A percentile compares a stretch with the other conserved stretches of the same genome.
Conservation (phyloP, 257 asterid species). For the Striga asiatica region DNA sequence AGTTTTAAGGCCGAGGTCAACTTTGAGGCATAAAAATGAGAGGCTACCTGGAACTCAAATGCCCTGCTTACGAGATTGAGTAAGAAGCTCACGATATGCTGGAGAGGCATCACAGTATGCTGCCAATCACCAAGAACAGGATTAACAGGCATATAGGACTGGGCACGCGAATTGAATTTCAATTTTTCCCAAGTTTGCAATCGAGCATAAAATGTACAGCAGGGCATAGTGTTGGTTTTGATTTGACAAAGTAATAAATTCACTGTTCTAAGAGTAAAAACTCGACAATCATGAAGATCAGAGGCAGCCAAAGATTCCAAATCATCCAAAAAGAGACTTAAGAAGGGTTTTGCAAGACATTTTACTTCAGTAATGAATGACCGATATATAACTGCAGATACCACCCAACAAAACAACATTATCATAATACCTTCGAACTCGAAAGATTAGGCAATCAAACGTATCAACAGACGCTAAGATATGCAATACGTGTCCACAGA, state of each 20-base stretch:
- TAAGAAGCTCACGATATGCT: conserved; percentile 76
- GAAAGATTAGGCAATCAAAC: not conserved
- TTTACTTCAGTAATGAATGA: too few relatives aligned
- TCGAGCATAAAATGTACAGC: not conserved
- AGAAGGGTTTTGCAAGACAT: too few relatives aligned
- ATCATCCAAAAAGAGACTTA: too few relatives aligned
- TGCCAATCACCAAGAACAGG: conserved; percentile 32
- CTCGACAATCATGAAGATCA: too few relatives aligned
- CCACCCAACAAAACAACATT: not conserved
- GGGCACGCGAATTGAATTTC: not conserved
- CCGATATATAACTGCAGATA: too few relatives aligned
- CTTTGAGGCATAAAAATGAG: not conserved
- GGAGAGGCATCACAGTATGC: conserved; percentile 95
- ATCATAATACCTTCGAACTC: not conserved
- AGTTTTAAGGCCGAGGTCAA: not conserved
- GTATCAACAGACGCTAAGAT: not conserved
- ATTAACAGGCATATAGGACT: not conserved
- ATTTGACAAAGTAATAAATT: too few relatives aligned
- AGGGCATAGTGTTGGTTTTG: not conserved
- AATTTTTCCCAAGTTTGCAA: not conserved
- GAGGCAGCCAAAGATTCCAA: too few relatives aligned
- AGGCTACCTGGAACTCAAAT: conserved; percentile 88
- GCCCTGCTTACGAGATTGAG: conserved; percentile 93
- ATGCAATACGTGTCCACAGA: too few relatives aligned
- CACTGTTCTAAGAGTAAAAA: too few relatives aligned